Percentiles rank a stretch among this genome's conserved stretches.
Conservation (phyloP, 495 filamentous ascomycete genomes). For the Beverwykella pulmonaria region DNA sequence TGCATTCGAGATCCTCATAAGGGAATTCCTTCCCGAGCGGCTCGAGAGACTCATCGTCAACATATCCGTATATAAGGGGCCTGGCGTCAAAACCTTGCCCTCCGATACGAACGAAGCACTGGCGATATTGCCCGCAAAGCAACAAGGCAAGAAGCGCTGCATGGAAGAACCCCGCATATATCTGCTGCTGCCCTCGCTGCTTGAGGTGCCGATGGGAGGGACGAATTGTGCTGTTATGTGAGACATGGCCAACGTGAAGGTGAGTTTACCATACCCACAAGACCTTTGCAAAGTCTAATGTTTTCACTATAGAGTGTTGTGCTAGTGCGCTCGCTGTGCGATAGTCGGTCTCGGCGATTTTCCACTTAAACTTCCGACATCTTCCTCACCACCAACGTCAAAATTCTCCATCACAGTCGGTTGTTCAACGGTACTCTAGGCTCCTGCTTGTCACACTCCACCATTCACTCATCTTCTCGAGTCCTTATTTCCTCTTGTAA, state of each 20-base stretch:
- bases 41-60: neutral
- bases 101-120: neutral
- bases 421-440: no score
- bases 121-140: neutral
- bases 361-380: no score
- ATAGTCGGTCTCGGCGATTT: no score
- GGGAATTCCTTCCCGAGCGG: neutral
- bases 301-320: no score
- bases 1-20: no score
- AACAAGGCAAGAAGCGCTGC: neutral
- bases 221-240: neutral
- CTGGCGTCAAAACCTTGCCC: neutral
- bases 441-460: no score
- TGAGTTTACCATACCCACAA: neutral
- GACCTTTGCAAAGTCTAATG: no score
- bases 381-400: no score
- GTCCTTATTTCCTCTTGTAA: no score
- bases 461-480: no score
- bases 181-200: neutral
- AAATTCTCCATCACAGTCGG: no score
- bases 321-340: no score
- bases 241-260: neutral
- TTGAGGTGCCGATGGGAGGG: neutral
- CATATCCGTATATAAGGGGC: neutral
- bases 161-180: neutral